phyloP scores from a whole-genome alignment of 352 stramenopile species.

The Phytopythium boreale region DNA sequence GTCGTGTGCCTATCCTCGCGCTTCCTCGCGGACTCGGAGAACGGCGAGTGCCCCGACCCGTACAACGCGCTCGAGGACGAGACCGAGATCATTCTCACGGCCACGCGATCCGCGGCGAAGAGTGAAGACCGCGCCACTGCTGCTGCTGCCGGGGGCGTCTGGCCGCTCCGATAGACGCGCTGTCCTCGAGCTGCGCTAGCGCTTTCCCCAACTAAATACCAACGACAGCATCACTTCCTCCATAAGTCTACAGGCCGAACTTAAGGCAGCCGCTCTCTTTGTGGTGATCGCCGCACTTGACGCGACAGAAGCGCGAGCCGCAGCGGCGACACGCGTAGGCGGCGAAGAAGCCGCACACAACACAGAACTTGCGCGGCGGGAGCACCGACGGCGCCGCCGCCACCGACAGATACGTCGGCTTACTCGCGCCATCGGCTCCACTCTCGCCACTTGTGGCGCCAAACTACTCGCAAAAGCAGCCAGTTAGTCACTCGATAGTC shows the following conservation, averaged over 20 bases:
- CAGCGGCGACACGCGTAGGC: constrained; percentile 77
- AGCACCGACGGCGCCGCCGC: constrained; percentile 51
- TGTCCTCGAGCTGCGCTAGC: neutral
- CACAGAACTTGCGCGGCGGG: constrained; percentile 81
- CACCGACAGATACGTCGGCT: constrained; percentile 73
- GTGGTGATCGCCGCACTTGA: constrained; percentile 83
- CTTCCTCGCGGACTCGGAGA: constrained; percentile 65
- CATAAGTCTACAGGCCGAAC: constrained; percentile 72
- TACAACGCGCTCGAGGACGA: constrained; percentile 62
- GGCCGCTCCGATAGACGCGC: constrained; percentile 6
- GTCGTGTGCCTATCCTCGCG: constrained; percentile 42
- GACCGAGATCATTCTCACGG: constrained; percentile 35
- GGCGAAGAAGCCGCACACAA: constrained; percentile 81
- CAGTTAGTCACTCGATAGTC: neutral
- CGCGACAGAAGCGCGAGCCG: constrained; percentile 77
- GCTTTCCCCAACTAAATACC: neutral
- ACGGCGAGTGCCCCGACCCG: constrained; percentile 69
- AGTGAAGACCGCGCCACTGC: neutral
- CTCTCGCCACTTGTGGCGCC: neutral
- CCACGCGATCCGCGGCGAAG: constrained; percentile 13
- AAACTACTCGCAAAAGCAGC: neutral
- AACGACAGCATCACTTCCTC: neutral
- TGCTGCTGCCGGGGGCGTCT: neutral
- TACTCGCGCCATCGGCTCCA: constrained; percentile 10
- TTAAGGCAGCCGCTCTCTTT: constrained; percentile 90